Evolutionary conservation across 176 grass and related monocot genomes (phyloP).

Genomic region (Oryza meyeriana): DNA sequence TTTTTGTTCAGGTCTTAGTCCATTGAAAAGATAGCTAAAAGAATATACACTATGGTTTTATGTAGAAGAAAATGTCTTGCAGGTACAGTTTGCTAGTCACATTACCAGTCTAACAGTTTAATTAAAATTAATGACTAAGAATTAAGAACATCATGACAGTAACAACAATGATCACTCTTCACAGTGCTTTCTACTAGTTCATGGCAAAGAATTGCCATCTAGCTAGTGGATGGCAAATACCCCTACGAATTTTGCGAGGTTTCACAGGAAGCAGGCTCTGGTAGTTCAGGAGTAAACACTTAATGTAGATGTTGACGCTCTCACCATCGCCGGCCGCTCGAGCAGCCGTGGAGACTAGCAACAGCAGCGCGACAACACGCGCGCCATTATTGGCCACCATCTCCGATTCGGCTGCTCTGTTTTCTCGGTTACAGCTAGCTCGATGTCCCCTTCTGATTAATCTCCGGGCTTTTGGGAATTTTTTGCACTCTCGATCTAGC

Average conservation of each 20-base stretch:
- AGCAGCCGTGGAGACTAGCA: slow-evolving; percentile 23
- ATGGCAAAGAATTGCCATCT: background rate
- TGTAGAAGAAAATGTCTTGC: background rate
- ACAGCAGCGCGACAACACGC: background rate
- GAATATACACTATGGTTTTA: background rate
- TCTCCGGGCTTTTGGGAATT: background rate
- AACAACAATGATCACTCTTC: background rate
- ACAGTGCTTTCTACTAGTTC: background rate
- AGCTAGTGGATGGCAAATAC: background rate
- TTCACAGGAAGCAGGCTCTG: background rate
- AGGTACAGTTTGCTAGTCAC: background rate
- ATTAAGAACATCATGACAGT: background rate
- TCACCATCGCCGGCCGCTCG: slow-evolving; percentile 22
- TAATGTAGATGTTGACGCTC: background rate
- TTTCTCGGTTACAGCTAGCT: background rate
- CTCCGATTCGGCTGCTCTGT: background rate
- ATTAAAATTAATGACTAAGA: background rate
- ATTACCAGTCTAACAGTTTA: background rate
- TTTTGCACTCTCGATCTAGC: background rate
- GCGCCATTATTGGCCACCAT: slow-evolving; percentile 24
- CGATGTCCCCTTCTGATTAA: background rate
- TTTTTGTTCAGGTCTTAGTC: background rate
- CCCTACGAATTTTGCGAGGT: background rate
- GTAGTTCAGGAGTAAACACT: background rate
- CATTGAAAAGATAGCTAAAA: background rate